Conservation (phyloP, 805 yeast genomes). For the Blastobotrys muscicola region DNA sequence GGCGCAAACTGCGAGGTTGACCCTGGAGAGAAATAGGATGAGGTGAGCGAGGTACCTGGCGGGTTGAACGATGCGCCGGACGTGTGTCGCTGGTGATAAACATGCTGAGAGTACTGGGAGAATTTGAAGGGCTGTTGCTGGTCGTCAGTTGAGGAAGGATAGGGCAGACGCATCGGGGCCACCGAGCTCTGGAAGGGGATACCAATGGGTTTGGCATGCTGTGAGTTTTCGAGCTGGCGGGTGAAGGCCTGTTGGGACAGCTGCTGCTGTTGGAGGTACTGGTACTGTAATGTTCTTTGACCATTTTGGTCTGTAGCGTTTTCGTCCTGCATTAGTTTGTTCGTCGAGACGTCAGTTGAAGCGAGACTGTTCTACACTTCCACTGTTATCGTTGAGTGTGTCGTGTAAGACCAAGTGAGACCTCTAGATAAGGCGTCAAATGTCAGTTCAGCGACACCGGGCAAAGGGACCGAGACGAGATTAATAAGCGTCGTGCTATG, state of each 20-base stretch:
- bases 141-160: background rate
- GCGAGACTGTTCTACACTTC: no score
- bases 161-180: background rate
- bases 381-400: no score
- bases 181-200: slow-evolving; percentile 7
- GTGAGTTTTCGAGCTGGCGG: slow-evolving; percentile 2
- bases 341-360: no score
- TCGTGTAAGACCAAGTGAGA: no score
- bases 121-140: background rate
- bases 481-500: no score
- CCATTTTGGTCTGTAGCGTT: background rate
- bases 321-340: background rate
- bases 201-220: slow-evolving; percentile 11
- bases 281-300: slow-evolving; percentile 5
- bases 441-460: no score
- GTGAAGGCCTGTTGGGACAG: slow-evolving; percentile 13
- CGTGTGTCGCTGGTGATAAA: slow-evolving; percentile 1
- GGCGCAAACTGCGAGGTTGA: slow-evolving; percentile 21
- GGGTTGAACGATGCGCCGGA: slow-evolving; percentile 4
- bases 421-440: no score
- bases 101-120: background rate
- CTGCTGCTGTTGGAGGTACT: slow-evolving; percentile 15
- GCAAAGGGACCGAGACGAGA: no score
- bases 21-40: slow-evolving; percentile 21
- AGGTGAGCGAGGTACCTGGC: slow-evolving; percentile 12